Conservation (phyloP, 2,329 filamentous ascomycete species). For the Claviceps citrina region DNA sequence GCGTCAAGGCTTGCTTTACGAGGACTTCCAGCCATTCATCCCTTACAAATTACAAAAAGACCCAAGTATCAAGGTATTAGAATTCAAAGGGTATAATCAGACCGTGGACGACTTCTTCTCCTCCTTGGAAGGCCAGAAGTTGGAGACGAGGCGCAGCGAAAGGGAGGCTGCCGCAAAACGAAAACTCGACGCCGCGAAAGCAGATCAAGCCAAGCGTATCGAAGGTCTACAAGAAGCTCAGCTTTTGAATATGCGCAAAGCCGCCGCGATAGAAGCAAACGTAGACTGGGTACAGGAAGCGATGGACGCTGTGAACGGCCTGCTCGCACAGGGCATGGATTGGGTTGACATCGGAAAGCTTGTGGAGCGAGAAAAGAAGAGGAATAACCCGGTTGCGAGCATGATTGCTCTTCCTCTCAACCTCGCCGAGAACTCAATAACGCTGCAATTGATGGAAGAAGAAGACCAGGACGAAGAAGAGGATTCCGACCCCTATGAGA, state of each 20-base stretch:
- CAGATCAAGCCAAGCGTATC: slow-evolving; percentile 72
- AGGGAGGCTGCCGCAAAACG: slow-evolving; percentile 65
- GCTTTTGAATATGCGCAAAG: slow-evolving; percentile 71
- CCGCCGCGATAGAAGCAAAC: slow-evolving; percentile 80
- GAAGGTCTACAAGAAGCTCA: slow-evolving; percentile 72
- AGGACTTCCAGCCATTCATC: slow-evolving; percentile 89
- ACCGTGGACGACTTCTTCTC: slow-evolving; percentile 96
- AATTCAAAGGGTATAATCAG: slow-evolving; percentile 76
- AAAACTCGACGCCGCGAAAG: slow-evolving; percentile 70
- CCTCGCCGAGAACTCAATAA: slow-evolving; percentile 77
- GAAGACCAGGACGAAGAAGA: slow-evolving; percentile 48
- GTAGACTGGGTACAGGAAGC: slow-evolving; percentile 83
- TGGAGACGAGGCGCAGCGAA: slow-evolving; percentile 71
- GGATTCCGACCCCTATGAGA: slow-evolving; percentile 44
- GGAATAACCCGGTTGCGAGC: slow-evolving; percentile 69
- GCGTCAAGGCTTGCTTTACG: slow-evolving; percentile 51
- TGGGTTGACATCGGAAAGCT: slow-evolving; percentile 84
- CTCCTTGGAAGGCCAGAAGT: slow-evolving; percentile 77
- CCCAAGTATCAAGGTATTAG: slow-evolving; percentile 49
- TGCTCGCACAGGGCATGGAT: slow-evolving; percentile 92
- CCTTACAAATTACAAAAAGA: slow-evolving; percentile 65
- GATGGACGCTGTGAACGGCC: slow-evolving; percentile 76
- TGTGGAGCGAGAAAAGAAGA: slow-evolving; percentile 71
- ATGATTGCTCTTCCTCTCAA: slow-evolving; percentile 80
- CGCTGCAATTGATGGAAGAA: slow-evolving; percentile 60